These are phyloP conservation scores for Populus hybrid DNA, from an alignment of 441 rosid genomes.

Conservation along the genomic window DNA sequence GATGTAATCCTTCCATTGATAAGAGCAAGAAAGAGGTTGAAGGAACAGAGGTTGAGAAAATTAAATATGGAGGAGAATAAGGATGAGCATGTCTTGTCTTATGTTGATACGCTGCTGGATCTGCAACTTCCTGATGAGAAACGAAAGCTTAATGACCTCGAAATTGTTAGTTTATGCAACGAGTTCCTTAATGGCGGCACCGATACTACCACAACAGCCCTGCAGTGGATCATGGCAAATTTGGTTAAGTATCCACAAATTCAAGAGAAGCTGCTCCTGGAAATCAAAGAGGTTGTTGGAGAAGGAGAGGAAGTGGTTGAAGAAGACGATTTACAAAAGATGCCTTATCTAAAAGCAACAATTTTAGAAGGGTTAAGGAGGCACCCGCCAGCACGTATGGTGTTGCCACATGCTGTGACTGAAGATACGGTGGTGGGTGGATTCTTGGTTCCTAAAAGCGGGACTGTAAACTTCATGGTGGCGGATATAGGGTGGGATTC, in stretches of 20 bases:
- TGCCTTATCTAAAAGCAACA: slow-evolving; percentile 37
- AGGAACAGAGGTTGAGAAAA: slow-evolving; percentile 12
- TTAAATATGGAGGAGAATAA: neutral
- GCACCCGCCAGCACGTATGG: slow-evolving; percentile 40
- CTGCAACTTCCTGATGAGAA: slow-evolving; percentile 29
- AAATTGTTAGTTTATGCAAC: slow-evolving; percentile 21
- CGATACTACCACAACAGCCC: slow-evolving; percentile 28
- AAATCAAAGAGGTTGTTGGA: slow-evolving; percentile 20
- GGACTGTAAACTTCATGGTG: slow-evolving; percentile 34
- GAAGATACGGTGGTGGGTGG: slow-evolving; percentile 26
- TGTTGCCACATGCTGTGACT: slow-evolving; percentile 36
- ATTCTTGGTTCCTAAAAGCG: slow-evolving; percentile 32
- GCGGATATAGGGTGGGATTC: slow-evolving; percentile 46
- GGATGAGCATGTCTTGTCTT: neutral
- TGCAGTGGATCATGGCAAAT: slow-evolving; percentile 43
- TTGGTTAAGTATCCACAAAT: slow-evolving; percentile 27
- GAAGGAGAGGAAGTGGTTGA: slow-evolving; percentile 8
- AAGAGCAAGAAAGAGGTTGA: slow-evolving; percentile 24
- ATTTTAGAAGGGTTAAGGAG: slow-evolving; percentile 38
- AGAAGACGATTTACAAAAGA: slow-evolving; percentile 30
- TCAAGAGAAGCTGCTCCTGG: slow-evolving; percentile 28
- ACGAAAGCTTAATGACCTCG: slow-evolving; percentile 25
- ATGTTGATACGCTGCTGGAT: slow-evolving; percentile 26
- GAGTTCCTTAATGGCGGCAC: slow-evolving; percentile 32
- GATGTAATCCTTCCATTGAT: slow-evolving; percentile 28